Conservation (phyloP, 768 basidiomycete species). For the Mycena venus region DNA sequence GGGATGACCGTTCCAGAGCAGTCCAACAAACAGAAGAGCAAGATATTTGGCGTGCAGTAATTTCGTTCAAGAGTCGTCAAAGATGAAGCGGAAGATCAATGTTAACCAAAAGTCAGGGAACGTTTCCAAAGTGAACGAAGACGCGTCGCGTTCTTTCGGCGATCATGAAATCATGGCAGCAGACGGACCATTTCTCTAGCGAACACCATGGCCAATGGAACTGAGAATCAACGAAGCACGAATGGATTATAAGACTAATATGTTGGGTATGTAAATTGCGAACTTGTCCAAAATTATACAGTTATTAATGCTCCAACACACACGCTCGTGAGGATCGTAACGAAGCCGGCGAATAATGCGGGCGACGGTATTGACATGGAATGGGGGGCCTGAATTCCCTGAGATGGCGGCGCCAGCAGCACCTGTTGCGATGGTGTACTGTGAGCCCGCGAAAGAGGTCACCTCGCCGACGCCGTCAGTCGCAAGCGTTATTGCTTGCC, state of each 20-base stretch:
- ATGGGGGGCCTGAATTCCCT: constrained; percentile 40
- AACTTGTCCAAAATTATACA: constrained; percentile 37
- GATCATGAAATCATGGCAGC: too few species aligned
- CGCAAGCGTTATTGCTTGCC: constrained; percentile 72
- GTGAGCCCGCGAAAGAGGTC: constrained; percentile 67
- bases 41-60: background rate
- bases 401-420: constrained; percentile 38
- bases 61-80: background rate
- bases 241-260: background rate
- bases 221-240: too few species aligned
- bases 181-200: too few species aligned
- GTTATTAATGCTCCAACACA: constrained; percentile 57
- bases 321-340: constrained; percentile 45
- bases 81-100: too few species aligned
- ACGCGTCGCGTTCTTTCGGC: too few species aligned
- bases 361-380: constrained; percentile 36
- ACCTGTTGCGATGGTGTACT: constrained; percentile 64
- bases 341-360: constrained; percentile 45
- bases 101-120: too few species aligned
- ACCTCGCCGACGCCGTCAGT: constrained; percentile 52
- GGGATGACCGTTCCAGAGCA: background rate
- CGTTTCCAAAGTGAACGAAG: too few species aligned
- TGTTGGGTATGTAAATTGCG: too few species aligned
- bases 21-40: background rate
- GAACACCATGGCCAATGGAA: too few species aligned